phyloP scores from a whole-genome alignment of 768 basidiomycete species.

The Suillus ampliporus region DNA sequence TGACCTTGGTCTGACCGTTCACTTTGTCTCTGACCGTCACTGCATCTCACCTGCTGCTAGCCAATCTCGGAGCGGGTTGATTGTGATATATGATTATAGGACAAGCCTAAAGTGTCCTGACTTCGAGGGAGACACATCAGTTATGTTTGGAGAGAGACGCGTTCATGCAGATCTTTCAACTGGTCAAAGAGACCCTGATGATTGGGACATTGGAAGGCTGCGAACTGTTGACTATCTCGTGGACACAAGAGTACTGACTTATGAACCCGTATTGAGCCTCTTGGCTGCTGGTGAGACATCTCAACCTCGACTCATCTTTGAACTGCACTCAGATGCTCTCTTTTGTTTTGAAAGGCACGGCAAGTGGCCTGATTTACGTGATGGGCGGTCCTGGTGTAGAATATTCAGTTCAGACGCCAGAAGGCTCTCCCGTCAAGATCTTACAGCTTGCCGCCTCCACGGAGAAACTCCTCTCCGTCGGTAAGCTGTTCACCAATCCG shows the following conservation, averaged over 20 bases:
- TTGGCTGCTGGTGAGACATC: conserved; percentile 60
- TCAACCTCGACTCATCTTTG: background rate
- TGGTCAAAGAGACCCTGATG: conserved; percentile 57
- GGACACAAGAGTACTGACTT: conserved; percentile 57
- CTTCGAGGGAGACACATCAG: background rate
- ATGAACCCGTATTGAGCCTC: conserved; percentile 64
- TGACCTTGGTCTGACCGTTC: too few species aligned
- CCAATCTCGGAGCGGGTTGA: conserved; percentile 2
- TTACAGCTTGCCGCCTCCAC: conserved; percentile 63
- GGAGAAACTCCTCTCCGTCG: conserved; percentile 64
- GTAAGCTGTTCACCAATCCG: conserved; percentile 41
- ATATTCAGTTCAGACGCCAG: conserved; percentile 50
- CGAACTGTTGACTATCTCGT: conserved; percentile 54
- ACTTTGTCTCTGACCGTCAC: background rate
- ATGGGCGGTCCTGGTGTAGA: conserved; percentile 74
- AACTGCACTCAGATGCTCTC: background rate
- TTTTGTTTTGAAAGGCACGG: conserved; percentile 57
- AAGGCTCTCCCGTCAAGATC: conserved; percentile 56
- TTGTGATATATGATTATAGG: background rate
- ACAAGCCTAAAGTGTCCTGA: background rate
- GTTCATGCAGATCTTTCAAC: conserved; percentile 56
- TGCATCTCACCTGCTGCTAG: background rate
- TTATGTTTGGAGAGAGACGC: conserved; percentile 1
- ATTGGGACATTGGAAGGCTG: conserved; percentile 62
- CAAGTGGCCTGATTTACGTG: conserved; percentile 64